Evolutionary conservation across 148 eudicot genomes (phyloP), one percentile per base, ranked within the genome.

Genomic region (Diospyros lotus): DNA sequence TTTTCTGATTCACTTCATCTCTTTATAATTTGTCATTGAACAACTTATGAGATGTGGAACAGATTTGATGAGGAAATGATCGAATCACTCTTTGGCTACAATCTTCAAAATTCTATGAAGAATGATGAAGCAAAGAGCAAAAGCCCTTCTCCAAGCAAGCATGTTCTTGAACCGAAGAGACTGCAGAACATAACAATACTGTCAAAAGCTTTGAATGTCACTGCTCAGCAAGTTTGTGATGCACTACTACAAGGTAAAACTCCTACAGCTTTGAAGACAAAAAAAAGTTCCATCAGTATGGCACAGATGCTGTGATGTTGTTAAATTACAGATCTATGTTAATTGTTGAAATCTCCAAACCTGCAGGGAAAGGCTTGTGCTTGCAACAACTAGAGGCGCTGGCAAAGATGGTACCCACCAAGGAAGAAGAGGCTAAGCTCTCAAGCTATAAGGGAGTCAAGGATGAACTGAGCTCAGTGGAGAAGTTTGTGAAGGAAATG

Each of bases 41-140:
- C 39, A 66, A 7, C 68, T 12, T 59, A 11, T 68, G 59, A 11
- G 66, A 38, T 6, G 64, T 76, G 76, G 58, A 72, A 18, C 87
- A 94, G 98, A 82, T 89, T 94, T 53, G 97, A 94, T 53, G 98
- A 94, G 85, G 96, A 90, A 74, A 92, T 89, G 94, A 94, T 94
- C 18, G 96, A 90, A 78, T 92, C 98, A 40, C 87, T 94, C 50
- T 94, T 94, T 71, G 92, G 98, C 10, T 94, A 92, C 88, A 92
- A 85, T 74, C 77, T 94, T 9, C 87, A 92, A 80, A 89, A 80
- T 80, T 81, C 78, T 66, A 72, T 85, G 56, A 85, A 79, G 62
- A 92, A 79, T 74, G 97, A 92, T 9, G 97, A 94, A 72, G 86
- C 78, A 67, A 94, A 84, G 74, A 88, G 92, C 79, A 92, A 90